Evolutionary conservation across 164 flowering plant species (phyloP).

Genomic region (Piper betle): DNA sequence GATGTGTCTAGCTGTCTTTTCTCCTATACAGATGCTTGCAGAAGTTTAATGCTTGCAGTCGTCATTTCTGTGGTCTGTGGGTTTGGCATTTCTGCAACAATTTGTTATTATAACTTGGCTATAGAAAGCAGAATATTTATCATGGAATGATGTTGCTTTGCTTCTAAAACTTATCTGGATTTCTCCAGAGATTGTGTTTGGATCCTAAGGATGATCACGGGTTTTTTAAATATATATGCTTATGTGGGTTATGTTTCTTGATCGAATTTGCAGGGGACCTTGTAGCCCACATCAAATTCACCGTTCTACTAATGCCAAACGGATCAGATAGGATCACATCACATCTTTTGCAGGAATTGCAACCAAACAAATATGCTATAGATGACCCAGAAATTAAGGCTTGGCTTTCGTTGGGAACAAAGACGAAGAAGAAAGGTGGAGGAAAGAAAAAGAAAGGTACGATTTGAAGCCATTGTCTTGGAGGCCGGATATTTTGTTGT

Average conservation of each 20-base stretch:
- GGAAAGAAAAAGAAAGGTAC: conserved; percentile 96
- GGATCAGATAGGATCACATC: conserved; percentile 86
- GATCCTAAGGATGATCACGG: too few relatives aligned
- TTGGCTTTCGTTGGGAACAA: conserved; percentile 73
- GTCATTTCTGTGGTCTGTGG: neutral
- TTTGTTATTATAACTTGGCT: too few relatives aligned
- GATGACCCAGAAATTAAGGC: conserved; percentile 89
- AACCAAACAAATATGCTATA: conserved; percentile 49
- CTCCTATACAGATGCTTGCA: neutral
- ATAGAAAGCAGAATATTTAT: too few relatives aligned
- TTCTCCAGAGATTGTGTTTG: too few relatives aligned
- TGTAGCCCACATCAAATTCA: conserved; percentile 91
- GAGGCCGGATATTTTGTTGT: too few relatives aligned
- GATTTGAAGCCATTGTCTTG: neutral
- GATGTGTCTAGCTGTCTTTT: neutral
- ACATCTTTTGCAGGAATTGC: conserved; percentile 67
- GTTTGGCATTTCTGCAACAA: neutral
- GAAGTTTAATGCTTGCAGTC: neutral
- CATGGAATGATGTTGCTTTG: too few relatives aligned
- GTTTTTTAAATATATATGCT: neutral
- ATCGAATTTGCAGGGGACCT: conserved; percentile 47
- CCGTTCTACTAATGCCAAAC: conserved; percentile 91
- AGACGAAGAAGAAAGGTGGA: conserved; percentile 89
- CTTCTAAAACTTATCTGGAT: too few relatives aligned
- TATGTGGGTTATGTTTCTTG: neutral